Evolutionary conservation across 78 protist genomes (phyloP).

Genomic region (Dictyostelium citrinum): DNA sequence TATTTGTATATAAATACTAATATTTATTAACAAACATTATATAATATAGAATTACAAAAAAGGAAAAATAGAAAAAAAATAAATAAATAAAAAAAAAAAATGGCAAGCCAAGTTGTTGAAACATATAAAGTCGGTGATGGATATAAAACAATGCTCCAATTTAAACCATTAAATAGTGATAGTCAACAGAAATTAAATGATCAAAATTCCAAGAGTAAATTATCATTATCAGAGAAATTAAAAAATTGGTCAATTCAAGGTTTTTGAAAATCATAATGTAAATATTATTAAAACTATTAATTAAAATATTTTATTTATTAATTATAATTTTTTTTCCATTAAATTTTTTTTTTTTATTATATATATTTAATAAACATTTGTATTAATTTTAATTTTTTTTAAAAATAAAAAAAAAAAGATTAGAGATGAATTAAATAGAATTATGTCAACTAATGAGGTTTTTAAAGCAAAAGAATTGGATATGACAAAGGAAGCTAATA

Average conservation of each 20-base stretch:
- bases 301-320: not conserved
- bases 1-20: not conserved
- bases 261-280: slow-evolving; percentile 19
- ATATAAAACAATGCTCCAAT: not conserved
- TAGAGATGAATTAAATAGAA: slow-evolving; percentile 17
- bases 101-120: not conserved
- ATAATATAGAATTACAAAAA: no score
- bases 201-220: not conserved
- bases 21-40: not conserved
- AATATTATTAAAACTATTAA: no score
- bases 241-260: slow-evolving; percentile 13
- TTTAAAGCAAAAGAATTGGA: not conserved
- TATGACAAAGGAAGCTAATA: slow-evolving; percentile 31
- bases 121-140: not conserved
- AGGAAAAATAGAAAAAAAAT: no score
- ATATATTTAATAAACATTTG: not conserved
- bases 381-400: not conserved
- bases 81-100: not conserved
- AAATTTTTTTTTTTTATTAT: not conserved
- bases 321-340: not conserved
- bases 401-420: not conserved
- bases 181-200: not conserved
- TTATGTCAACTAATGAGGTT: not conserved
- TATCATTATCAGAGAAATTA: not conserved
- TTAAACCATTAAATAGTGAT: not conserved